Evolutionary conservation across 257 asterid genomes (phyloP), one percentile per base, ranked within the genome.

Genomic region (Solanum corneliomulleri): DNA sequence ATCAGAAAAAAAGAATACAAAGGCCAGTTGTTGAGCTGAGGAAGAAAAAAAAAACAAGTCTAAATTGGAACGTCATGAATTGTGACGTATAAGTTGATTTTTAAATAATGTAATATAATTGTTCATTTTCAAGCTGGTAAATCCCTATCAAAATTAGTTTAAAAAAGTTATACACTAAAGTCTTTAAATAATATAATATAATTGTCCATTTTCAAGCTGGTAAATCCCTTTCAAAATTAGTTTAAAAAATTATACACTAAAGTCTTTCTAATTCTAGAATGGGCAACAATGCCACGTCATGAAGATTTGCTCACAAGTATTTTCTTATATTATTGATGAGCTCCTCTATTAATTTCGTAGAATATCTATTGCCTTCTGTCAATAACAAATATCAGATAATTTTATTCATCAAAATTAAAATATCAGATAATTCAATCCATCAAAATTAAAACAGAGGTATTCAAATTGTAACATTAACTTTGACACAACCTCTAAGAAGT

Each of bases 381-480:
- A 14, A 15, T 1, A 5, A 49, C 0, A 49, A 0, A 0, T 49
- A 49, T 49, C 60, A 49, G 1, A 0, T 52, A 52, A 52, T 0
- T 52, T 0, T 52, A 0, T 52, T 0, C n/a, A 52, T 6, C 10
- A 52, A 52, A 52, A 2, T 1, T 52, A 52, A 0, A 18, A 33
- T 49, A 49, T 49, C 60, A 49, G 0, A 0, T 52, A 16, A 52
- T 0, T 52, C 0, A 2, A 1, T 52, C 0, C n/a, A 52, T 6
- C 10, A 52, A 52, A 52, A 6, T 6, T 52, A 16, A 0, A 16
- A 33, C 0, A 33, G 5, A 33, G 35, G 16, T 4, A 21, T 23
- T 31, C 2, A 71, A 71, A n/a, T 70, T 69, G 9, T 69, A 29
- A 31, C 0, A 29, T 69, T 69, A 69, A 31, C 42, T 49, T 49